phyloP scores from a whole-genome alignment of 2,329 filamentous ascomycete genomes.

The Atkinsonella texensis region DNA sequence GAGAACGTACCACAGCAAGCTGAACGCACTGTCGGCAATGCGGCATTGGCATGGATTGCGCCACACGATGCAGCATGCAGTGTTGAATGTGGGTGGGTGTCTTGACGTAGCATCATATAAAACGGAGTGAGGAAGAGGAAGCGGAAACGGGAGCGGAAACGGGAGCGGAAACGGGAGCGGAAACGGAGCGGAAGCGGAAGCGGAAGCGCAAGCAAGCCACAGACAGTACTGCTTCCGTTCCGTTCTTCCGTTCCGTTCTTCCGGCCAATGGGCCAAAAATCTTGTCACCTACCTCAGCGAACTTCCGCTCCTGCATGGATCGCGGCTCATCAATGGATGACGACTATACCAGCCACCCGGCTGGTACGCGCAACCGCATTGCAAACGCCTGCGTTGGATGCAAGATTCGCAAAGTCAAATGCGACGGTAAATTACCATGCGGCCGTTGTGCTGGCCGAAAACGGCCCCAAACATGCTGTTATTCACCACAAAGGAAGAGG shows the following conservation, averaged over 20 bases:
- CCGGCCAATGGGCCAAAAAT: background rate
- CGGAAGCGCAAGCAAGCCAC: background rate
- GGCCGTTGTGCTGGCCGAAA: slow-evolving; percentile 34
- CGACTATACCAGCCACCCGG: background rate
- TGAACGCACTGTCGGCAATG: no score
- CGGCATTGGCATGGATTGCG: no score
- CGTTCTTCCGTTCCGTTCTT: background rate
- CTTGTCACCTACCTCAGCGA: background rate
- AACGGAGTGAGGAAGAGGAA: no score
- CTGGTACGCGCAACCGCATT: slow-evolving; percentile 29
- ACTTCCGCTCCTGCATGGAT: background rate
- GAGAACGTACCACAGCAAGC: no score
- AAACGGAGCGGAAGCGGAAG: background rate
- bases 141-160: no score
- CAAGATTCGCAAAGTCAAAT: slow-evolving; percentile 44
- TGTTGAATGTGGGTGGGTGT: no score
- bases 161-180: background rate
- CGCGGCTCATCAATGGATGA: slow-evolving; percentile 1
- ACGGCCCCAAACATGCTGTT: slow-evolving; percentile 32
- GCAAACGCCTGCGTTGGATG: slow-evolving; percentile 43
- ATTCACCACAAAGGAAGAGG: slow-evolving; percentile 32
- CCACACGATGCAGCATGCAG: no score
- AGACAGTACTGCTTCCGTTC: slow-evolving; percentile 4
- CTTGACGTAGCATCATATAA: no score
- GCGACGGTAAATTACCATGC: slow-evolving; percentile 41